phyloP scores from a whole-genome alignment of 1,139 yeast genomes.

The Zygosaccharomyces pseudobailii region DNA sequence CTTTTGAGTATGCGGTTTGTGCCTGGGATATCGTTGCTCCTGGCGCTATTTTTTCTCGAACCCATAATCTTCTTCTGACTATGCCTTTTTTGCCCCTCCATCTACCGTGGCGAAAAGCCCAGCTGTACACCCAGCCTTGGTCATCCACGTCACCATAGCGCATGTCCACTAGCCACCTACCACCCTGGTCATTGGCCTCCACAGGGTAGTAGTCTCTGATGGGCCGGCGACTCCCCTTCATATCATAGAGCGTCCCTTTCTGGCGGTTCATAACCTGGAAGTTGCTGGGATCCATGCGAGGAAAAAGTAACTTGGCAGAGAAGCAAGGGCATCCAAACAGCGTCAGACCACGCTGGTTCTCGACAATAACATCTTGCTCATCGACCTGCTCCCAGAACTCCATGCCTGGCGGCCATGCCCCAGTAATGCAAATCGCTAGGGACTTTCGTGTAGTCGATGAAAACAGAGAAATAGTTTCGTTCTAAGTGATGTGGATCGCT shows the following conservation, averaged over 20 bases:
- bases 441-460: background rate
- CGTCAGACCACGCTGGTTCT: conserved; percentile 52
- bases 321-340: conserved; percentile 52
- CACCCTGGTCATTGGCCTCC: conserved; percentile 36
- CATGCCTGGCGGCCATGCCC: background rate
- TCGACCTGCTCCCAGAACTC: background rate
- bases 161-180: conserved; percentile 62
- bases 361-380: conserved; percentile 41
- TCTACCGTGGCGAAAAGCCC: conserved; percentile 42
- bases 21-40: background rate
- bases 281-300: conserved; percentile 44
- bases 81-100: conserved; percentile 61
- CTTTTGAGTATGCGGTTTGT: background rate
- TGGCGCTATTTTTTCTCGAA: conserved; percentile 18
- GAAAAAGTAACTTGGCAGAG: conserved; percentile 41
- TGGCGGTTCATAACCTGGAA: conserved; percentile 39
- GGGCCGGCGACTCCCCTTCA: conserved; percentile 13
- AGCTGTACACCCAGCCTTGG: conserved; percentile 66
- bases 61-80: conserved; percentile 60
- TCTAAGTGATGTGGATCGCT: background rate
- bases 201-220: conserved; percentile 22
- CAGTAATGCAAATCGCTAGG: no score
- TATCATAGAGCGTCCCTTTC: conserved; percentile 11
- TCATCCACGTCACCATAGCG: conserved; percentile 48
- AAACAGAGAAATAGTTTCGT: background rate